Conservation (phyloP, 208 protist species). For the Crithidia fasciculata region DNA sequence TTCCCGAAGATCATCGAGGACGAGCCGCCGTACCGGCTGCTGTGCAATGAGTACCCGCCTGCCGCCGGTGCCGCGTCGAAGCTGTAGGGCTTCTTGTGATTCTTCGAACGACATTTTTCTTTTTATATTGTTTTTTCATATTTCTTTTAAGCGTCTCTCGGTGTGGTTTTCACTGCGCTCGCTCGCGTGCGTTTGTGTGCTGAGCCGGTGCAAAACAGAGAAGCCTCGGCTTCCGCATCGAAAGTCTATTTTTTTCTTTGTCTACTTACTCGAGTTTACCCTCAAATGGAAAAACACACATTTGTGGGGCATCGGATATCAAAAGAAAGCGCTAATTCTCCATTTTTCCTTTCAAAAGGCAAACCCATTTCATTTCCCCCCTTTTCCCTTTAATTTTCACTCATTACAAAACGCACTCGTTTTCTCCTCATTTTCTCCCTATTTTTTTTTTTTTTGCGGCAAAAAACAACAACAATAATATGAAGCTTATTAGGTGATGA, state of each 20-base stretch:
- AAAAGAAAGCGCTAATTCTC: background rate
- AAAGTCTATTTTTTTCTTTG: background rate
- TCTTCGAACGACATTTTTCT: background rate
- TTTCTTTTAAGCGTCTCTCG: background rate
- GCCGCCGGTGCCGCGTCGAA: background rate
- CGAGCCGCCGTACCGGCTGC: constrained; percentile 18
- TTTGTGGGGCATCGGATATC: background rate
- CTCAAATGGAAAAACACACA: background rate
- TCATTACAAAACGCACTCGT: background rate
- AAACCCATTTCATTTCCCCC: background rate
- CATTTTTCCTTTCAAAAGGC: background rate
- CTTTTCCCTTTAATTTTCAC: background rate
- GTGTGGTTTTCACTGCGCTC: background rate
- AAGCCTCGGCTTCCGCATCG: background rate
- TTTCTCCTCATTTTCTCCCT: too few species aligned
- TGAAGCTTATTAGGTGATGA: background rate
- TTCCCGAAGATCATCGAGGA: constrained; percentile 28
- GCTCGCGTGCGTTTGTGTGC: background rate
- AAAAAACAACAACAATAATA: background rate
- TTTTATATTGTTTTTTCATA: background rate
- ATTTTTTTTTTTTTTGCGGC: background rate
- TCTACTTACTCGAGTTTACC: background rate
- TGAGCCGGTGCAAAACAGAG: background rate
- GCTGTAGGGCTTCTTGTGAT: background rate
- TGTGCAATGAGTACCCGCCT: constrained; percentile 24